phyloP scores from a whole-genome alignment of 163 green algal species.

The Coccomyxa subellipsoidea region DNA sequence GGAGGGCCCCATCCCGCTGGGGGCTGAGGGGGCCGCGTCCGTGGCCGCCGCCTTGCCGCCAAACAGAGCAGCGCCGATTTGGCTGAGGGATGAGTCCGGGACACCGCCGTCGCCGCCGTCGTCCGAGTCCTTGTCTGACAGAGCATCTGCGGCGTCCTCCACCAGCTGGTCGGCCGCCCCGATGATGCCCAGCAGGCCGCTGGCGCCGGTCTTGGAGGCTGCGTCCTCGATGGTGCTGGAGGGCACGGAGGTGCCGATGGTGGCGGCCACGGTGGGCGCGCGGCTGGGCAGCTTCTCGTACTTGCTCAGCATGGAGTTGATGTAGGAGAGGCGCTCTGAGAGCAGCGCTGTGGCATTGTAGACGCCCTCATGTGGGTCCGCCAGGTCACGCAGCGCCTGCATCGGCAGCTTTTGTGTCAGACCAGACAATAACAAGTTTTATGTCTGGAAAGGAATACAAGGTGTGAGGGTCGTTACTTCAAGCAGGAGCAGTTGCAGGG shows the following conservation, averaged over 20 bases:
- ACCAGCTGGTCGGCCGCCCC: neutral
- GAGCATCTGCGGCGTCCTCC: neutral
- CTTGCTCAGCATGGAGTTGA: conserved; percentile 32
- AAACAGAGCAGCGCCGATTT: neutral
- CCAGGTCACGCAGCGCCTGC: conserved; percentile 34
- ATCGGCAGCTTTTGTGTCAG: no score
- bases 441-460: neutral
- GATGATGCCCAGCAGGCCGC: neutral
- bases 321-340: conserved; percentile 23
- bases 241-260: neutral
- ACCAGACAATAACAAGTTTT: no score
- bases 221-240: conserved; percentile 2
- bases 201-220: neutral
- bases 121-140: neutral
- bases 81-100: neutral
- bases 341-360: conserved; percentile 35
- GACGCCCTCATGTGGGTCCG: conserved; percentile 30
- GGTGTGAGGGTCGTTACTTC: no score
- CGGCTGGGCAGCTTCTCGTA: conserved; percentile 30
- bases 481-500: neutral
- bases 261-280: neutral
- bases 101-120: neutral
- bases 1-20: neutral
- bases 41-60: neutral
- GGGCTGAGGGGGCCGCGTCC: neutral